A percentile compares a stretch with the other conserved stretches of the same genome.
These are phyloP conservation scores for Hura crepitans DNA, from an alignment of 441 rosid species.

Conservation along the genomic window DNA sequence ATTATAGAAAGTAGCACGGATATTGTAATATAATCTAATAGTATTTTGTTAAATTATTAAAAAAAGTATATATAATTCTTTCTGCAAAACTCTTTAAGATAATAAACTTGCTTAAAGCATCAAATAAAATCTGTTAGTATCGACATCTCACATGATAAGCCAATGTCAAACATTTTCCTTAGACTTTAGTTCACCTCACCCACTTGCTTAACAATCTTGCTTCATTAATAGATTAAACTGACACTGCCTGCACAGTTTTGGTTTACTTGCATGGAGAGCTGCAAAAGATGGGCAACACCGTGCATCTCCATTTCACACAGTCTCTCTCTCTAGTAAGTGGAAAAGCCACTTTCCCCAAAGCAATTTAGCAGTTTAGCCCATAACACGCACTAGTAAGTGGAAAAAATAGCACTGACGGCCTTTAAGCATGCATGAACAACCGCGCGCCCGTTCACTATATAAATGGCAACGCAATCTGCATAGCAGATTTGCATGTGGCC, in stretches of 20 bases:
- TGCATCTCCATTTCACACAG: not conserved
- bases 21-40: not conserved
- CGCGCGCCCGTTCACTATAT: slow-evolving; percentile 12
- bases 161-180: no score
- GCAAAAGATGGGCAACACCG: slow-evolving; percentile 9
- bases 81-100: not conserved
- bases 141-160: no score
- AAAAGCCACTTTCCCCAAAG: slow-evolving; percentile 3
- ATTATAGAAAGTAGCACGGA: slow-evolving; percentile 14
- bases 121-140: not conserved
- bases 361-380: slow-evolving; percentile 10
- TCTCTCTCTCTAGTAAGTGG: not conserved
- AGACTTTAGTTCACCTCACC: no score
- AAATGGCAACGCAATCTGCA: slow-evolving; percentile 16
- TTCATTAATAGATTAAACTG: no score
- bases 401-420: not conserved
- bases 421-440: slow-evolving; percentile 7
- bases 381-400: slow-evolving; percentile 4
- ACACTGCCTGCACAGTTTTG: no score
- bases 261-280: slow-evolving; percentile 4
- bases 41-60: not conserved
- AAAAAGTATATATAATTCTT: not conserved
- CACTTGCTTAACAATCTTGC: no score
- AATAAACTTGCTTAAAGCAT: not conserved
- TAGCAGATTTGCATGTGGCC: slow-evolving; percentile 19